phyloP scores from a whole-genome alignment of 805 yeast species.

The Candida maesae region DNA sequence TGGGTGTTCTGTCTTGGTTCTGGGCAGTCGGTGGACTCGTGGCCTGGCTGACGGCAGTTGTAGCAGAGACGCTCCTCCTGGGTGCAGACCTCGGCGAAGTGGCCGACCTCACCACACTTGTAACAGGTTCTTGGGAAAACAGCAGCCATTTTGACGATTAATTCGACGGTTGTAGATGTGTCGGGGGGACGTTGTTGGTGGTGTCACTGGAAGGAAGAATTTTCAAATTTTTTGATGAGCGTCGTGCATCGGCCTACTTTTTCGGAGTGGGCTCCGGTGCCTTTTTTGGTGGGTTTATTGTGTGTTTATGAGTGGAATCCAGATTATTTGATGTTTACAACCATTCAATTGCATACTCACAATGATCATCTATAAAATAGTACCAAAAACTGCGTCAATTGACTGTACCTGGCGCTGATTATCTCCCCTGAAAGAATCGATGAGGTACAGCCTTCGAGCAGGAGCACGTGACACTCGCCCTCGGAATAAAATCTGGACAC shows the following conservation, averaged over 20 bases:
- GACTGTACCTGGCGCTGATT: no score
- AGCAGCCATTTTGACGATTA: constrained; percentile 29
- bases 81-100: constrained; percentile 82
- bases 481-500: no score
- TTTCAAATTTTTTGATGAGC: constrained; percentile 13
- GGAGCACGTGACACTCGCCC: no score
- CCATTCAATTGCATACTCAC: no score
- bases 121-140: constrained; percentile 72
- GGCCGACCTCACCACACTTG: constrained; percentile 91
- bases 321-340: no score
- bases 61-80: constrained; percentile 85
- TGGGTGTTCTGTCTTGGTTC: constrained; percentile 79
- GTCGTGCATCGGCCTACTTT: constrained; percentile 5
- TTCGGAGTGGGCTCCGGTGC: constrained; percentile 8
- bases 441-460: no score
- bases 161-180: neutral
- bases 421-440: no score
- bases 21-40: constrained; percentile 84
- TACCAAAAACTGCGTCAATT: no score
- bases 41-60: constrained; percentile 90
- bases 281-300: no score
- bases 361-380: no score
- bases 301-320: no score
- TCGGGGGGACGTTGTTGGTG: neutral
- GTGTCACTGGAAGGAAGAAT: constrained; percentile 2